A percentile compares a stretch with the other conserved stretches of the same genome.
These are phyloP conservation scores for Nemania serpens DNA, from an alignment of 2,329 filamentous ascomycete species.

Conservation along the genomic window DNA sequence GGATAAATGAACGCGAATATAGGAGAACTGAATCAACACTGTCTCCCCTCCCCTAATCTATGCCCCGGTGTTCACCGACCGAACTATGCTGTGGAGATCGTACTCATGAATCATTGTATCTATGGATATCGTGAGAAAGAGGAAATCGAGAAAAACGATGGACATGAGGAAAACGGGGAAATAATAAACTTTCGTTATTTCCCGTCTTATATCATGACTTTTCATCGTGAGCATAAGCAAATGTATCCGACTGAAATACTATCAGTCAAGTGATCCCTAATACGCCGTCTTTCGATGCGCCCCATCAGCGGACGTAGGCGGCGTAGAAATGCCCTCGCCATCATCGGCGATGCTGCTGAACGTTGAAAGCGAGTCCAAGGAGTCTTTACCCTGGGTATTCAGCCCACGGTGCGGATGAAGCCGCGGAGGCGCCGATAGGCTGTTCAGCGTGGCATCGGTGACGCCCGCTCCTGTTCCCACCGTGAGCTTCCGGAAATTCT, in stretches of 20 bases:
- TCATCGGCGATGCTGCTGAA: conserved; percentile 37
- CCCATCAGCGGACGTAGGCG: conserved; percentile 23
- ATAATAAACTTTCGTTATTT: background rate
- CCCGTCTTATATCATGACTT: background rate
- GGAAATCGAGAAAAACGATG: no score
- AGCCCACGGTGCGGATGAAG: conserved; percentile 21
- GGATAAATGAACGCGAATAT: no score
- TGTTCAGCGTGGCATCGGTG: conserved; percentile 17
- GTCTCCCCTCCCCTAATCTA: background rate
- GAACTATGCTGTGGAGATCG: background rate
- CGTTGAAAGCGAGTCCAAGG: conserved; percentile 39
- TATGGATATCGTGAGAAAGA: conserved; percentile 1
- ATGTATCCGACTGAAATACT: no score
- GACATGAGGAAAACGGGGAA: no score
- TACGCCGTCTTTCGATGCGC: conserved; percentile 1
- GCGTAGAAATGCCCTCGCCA: conserved; percentile 25
- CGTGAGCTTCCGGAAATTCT: conserved; percentile 34
- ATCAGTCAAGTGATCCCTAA: background rate
- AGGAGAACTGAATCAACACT: background rate
- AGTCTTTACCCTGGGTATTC: conserved; percentile 31
- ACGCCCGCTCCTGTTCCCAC: conserved; percentile 12
- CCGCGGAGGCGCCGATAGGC: conserved; percentile 20
- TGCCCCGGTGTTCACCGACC: background rate
- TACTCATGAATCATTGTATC: conserved; percentile 4
- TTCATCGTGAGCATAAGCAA: background rate